Evolutionary conservation across 257 asterid species (phyloP), one percentile per base, ranked within the genome.

Genomic region (Cordia subcordata): DNA sequence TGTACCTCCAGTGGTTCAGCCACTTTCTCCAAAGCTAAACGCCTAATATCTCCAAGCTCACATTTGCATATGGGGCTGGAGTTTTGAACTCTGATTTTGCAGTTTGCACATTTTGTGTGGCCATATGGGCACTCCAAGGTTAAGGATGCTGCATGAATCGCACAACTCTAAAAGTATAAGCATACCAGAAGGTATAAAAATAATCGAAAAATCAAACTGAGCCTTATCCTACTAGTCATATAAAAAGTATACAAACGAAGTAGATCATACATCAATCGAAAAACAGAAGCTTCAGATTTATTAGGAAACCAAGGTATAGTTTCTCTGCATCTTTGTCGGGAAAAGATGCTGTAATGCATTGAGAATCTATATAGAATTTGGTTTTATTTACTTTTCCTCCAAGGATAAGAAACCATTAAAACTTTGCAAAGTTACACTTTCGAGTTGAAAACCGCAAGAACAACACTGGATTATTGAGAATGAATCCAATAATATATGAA

Each of bases 1-100:
- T 55, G 64, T 49, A 60, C 44, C 22, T 60, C 55, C 8, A 60
- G 27, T 8, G 55, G 45, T 33, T 60, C 64, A 42, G 64, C 64
- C 40, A 60, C 64, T 60, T 60, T 60, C 55, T 60, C 64, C 53
- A 60, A 46, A 27, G 64, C 64, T 50, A 60, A 60, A 20, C 64
- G 45, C 55, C 64, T 60, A 17, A 60, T 60, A 33, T 60, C 51
- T 44, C 64, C 64, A 46, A 60, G 64, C 64, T 60, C 64, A 32
- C 15, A 33, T 3, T 11, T 22, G 55, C 64, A 60, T 19, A 40
- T 60, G 8, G 64, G 64, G 55, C 64, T 45, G 13, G 8, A 27
- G 14, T 49, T 60, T 16, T 45, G 11, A n/a, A 60, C 64, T 21
- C 55, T 44, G 14, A 23, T 14, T 60, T 49, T 60, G 44, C 64